phyloP scores from a whole-genome alignment of 495 filamentous ascomycete genomes.

The Trichocladium antarcticum region DNA sequence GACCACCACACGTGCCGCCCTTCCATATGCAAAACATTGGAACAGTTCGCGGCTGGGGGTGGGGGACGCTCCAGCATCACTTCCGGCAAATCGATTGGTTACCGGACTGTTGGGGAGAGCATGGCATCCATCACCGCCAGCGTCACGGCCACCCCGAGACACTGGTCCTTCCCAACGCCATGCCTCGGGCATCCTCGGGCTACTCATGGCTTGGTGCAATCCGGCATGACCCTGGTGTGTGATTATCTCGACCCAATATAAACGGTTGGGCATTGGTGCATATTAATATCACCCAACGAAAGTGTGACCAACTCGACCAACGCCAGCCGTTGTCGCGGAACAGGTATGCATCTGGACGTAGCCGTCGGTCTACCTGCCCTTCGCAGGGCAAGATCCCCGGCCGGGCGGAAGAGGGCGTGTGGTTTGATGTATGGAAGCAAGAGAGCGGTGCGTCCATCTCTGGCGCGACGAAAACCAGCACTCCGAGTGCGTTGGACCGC shows the following conservation, averaged over 20 bases:
- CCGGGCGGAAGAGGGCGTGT: too few species aligned
- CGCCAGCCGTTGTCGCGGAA: neutral
- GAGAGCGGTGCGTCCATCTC: too few species aligned
- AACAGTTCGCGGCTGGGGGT: neutral
- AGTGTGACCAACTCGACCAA: neutral
- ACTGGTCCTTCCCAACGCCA: neutral
- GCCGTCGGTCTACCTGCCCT: neutral
- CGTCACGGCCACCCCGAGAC: neutral
- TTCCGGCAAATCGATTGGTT: constrained; percentile 3
- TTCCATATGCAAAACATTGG: neutral
- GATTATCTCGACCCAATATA: too few species aligned
- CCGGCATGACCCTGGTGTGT: neutral
- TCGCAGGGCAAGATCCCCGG: too few species aligned
- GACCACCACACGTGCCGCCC: neutral
- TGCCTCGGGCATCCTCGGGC: neutral
- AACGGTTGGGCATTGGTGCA: constrained; percentile 4
- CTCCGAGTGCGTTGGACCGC: neutral
- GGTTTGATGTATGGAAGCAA: neutral
- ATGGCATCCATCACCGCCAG: neutral
- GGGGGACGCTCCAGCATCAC: neutral
- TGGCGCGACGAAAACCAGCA: neutral
- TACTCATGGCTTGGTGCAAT: neutral
- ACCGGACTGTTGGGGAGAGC: neutral
- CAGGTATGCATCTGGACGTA: neutral
- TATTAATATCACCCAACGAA: neutral